These are phyloP conservation scores for Cardamine occulta DNA, from an alignment of 345 rosid genomes.

Conservation along the genomic window DNA sequence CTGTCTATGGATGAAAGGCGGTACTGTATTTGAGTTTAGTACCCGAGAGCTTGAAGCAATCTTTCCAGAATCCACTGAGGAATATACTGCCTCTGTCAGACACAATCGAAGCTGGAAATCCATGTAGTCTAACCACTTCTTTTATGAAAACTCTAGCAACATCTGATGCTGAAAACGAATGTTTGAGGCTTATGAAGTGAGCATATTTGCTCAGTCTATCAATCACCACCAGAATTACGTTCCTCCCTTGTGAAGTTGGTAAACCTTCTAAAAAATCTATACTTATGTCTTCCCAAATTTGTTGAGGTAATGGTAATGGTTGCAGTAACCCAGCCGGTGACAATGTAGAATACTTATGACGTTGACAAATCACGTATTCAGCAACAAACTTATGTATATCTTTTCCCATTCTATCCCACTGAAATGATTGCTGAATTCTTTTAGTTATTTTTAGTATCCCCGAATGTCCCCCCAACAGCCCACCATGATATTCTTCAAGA, in stretches of 20 bases:
- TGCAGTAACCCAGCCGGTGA: not conserved
- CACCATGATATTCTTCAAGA: not conserved
- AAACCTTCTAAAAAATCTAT: not conserved
- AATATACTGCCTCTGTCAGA: no score
- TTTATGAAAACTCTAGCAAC: no score
- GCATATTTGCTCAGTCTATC: no score
- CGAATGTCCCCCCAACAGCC: not conserved
- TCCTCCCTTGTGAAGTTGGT: not conserved
- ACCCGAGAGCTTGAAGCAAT: not conserved
- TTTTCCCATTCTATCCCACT: not conserved
- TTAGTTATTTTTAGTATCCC: not conserved
- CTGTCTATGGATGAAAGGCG: rapidly evolving
- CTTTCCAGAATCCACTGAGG: not conserved
- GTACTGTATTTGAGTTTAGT: not conserved
- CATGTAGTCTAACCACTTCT: no score
- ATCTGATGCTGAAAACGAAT: no score
- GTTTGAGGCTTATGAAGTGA: no score
- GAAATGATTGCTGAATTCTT: not conserved
- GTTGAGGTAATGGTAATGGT: not conserved
- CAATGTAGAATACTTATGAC: not conserved
- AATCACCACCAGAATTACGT: not conserved
- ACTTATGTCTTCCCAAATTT: not conserved
- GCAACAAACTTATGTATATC: not conserved
- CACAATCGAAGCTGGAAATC: no score
- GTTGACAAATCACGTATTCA: not conserved